Percentiles rank a stretch among this genome's conserved stretches.
phyloP scores from a whole-genome alignment of 129 eudicot genomes.

The Flaveria bidentis region DNA sequence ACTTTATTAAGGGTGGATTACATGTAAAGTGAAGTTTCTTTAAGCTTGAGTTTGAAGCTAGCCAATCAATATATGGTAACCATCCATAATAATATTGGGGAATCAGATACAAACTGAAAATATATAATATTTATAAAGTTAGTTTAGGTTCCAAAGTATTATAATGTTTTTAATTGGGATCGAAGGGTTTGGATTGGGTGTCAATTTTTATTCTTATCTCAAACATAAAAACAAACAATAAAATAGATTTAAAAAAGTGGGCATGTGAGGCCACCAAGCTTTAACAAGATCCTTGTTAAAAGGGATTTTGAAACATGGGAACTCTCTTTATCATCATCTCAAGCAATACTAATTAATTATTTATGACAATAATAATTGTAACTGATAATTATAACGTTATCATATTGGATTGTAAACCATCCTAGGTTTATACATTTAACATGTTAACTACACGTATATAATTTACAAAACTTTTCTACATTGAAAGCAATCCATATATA shows the following conservation, averaged over 20 bases:
- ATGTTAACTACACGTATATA: background rate
- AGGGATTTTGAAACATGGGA: slow-evolving; percentile 40
- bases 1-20: background rate
- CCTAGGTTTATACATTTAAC: background rate
- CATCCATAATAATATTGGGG: slow-evolving; percentile 26
- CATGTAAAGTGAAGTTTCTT: no score
- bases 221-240: slow-evolving; percentile 21
- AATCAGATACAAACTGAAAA: slow-evolving; percentile 36
- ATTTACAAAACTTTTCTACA: background rate
- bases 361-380: background rate
- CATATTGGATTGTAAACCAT: slow-evolving; percentile 7
- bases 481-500: background rate
- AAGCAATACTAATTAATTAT: slow-evolving; percentile 21
- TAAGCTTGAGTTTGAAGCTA: slow-evolving; percentile 34
- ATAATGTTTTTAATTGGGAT: slow-evolving; percentile 23
- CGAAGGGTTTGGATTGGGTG: slow-evolving; percentile 23
- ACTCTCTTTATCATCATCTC: slow-evolving; percentile 40
- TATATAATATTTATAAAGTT: slow-evolving; percentile 22
- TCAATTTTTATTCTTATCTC: slow-evolving; percentile 26
- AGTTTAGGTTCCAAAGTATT: slow-evolving; percentile 30
- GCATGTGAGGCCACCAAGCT: slow-evolving; percentile 40
- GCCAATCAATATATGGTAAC: slow-evolving; percentile 25
- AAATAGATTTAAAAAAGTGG: slow-evolving; percentile 7
- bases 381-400: background rate
- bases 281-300: slow-evolving; percentile 43